Evolutionary conservation across 306 rosid genomes (phyloP).

Genomic region (Prunus salicina): DNA sequence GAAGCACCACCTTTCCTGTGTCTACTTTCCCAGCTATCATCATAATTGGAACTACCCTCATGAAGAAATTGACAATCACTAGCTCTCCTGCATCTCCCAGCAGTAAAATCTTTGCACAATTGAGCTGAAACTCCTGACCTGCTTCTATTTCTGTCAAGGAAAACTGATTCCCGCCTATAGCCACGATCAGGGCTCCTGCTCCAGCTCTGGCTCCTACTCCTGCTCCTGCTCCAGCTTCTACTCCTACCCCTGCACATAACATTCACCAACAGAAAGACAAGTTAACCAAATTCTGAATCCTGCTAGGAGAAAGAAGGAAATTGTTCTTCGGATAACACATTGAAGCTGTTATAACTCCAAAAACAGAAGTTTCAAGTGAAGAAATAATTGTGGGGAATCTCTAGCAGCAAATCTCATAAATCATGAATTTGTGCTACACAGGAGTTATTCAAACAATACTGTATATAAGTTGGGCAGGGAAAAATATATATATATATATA

Average conservation of each 20-base stretch:
- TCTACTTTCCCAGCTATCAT: constrained; percentile 75
- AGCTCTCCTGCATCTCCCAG: constrained; percentile 93
- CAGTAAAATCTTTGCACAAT: constrained; percentile 70
- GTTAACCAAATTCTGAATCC: constrained; percentile 14
- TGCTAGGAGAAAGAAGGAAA: background rate
- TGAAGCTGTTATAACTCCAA: background rate
- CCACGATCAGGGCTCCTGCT: constrained; percentile 60
- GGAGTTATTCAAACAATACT: background rate
- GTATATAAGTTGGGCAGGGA: background rate
- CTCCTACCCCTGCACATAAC: constrained; percentile 28
- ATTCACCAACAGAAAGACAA: constrained; percentile 25
- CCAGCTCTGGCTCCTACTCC: constrained; percentile 45
- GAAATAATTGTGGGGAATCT: background rate
- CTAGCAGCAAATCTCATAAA: background rate
- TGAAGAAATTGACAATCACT: constrained; percentile 72
- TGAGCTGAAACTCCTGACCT: constrained; percentile 58
- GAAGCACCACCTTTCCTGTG: constrained; percentile 63
- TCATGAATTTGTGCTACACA: background rate
- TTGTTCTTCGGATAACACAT: background rate
- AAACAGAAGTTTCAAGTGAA: background rate
- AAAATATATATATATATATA: too few species aligned
- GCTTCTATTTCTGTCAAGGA: constrained; percentile 61
- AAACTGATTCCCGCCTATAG: constrained; percentile 61
- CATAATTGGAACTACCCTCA: constrained; percentile 54
- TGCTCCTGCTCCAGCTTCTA: constrained; percentile 43